These are phyloP conservation scores for Entomortierella beljakovae DNA, from an alignment of 192 early-diverging fungal genomes.

Conservation along the genomic window DNA sequence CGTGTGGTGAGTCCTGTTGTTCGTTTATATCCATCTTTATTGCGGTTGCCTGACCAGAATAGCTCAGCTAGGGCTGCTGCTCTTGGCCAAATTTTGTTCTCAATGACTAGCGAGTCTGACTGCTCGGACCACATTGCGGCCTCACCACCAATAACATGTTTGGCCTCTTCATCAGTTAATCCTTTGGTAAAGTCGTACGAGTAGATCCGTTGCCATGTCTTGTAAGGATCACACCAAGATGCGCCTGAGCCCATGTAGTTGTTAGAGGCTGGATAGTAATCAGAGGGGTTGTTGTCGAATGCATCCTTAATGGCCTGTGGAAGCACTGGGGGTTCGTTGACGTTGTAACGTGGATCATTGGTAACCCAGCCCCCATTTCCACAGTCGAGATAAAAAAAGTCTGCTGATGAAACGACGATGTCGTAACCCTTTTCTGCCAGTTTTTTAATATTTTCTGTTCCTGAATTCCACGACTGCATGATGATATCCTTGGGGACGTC, in stretches of 20 bases:
- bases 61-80: constrained; percentile 74
- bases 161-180: constrained; percentile 61
- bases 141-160: constrained; percentile 76
- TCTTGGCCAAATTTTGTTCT: constrained; percentile 77
- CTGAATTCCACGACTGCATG: constrained; percentile 74
- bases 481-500: constrained; percentile 65
- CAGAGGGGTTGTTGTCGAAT: constrained; percentile 31
- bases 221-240: constrained; percentile 84
- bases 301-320: constrained; percentile 40
- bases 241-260: constrained; percentile 60
- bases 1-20: constrained; percentile 54
- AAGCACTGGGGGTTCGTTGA: constrained; percentile 39
- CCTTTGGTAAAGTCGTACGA: constrained; percentile 71
- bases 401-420: constrained; percentile 69
- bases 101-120: constrained; percentile 65
- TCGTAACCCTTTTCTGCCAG: constrained; percentile 70
- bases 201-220: constrained; percentile 81
- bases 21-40: constrained; percentile 57
- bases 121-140: constrained; percentile 80
- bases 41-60: constrained; percentile 75
- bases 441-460: constrained; percentile 65
- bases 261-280: constrained; percentile 26
- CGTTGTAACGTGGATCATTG: constrained; percentile 65
- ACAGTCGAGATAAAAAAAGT: constrained; percentile 81
- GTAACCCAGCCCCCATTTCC: constrained; percentile 78